Conservation (phyloP, 2,329 filamentous ascomycete species). For the Curvularia sp. region DNA sequence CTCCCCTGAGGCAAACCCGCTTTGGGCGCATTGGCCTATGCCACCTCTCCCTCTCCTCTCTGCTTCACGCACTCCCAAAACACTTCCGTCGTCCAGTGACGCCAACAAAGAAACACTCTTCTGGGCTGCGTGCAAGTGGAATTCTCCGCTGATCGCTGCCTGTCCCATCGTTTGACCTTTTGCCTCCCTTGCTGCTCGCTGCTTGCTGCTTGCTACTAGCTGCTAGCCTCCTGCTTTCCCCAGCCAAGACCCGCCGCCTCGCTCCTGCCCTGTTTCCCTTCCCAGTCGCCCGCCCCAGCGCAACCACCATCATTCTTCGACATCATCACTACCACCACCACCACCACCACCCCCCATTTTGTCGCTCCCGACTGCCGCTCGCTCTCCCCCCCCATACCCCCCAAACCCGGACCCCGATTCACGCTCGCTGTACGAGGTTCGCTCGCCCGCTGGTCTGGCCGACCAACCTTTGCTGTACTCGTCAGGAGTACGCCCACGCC, state of each 20-base stretch:
- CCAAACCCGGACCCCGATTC: slow-evolving; percentile 11
- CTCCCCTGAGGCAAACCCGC: slow-evolving; percentile 37
- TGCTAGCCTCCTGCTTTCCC: slow-evolving; percentile 17
- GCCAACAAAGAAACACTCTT: slow-evolving; percentile 22
- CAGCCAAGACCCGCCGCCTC: slow-evolving; percentile 37
- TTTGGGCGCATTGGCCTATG: slow-evolving; percentile 30
- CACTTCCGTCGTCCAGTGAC: slow-evolving; percentile 25
- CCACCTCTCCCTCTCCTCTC: slow-evolving; percentile 31
- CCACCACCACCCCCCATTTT: slow-evolving; percentile 28
- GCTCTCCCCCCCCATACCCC: slow-evolving; percentile 30
- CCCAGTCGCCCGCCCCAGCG: slow-evolving; percentile 31
- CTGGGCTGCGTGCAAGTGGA: slow-evolving; percentile 30
- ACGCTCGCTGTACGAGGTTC: slow-evolving; percentile 20
- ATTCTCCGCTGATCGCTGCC: slow-evolving; percentile 41
- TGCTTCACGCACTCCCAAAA: slow-evolving; percentile 38
- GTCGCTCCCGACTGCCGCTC: slow-evolving; percentile 36
- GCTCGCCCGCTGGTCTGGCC: slow-evolving; percentile 49
- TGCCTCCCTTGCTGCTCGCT: not conserved
- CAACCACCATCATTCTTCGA: slow-evolving; percentile 24
- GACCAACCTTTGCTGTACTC: slow-evolving; percentile 38
- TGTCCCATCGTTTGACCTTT: slow-evolving; percentile 40
- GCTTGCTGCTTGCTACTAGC: slow-evolving; percentile 8
- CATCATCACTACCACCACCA: slow-evolving; percentile 34
- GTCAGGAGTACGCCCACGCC: slow-evolving; percentile 35
- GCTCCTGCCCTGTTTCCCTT: slow-evolving; percentile 45